Base-by-base conservation (phyloP, 106 monocot species). In the Posidonia australis region DNA sequence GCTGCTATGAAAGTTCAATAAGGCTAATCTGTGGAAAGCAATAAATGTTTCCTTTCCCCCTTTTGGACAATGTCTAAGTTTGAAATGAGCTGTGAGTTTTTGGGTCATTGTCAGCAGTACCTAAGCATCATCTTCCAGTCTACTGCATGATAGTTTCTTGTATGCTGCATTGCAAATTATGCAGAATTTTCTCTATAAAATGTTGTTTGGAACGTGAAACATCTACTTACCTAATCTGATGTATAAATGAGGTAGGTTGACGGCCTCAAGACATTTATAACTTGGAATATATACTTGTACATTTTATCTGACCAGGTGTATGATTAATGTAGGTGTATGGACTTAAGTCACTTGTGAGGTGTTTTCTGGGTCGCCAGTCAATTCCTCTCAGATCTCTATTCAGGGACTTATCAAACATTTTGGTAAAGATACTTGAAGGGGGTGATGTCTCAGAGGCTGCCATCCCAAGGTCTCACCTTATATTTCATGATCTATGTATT, bases 291-390 rank as follows among this genome's bases (percentile, higher is more conserved):
- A 0, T 23, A 57, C 10, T 11, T 54, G 26, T 27, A 16, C 26
- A 30, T 57, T 57, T 9, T 57, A 25, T 24, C 28, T 57, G 57
- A 57, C 25, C 12, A 49, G 13, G n/a, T 49, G 14, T 49, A n/a
- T 57, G 23, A 57, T 30, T 81, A 1, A 28, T 86, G 53, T 57
- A 92, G 91, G 77, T 79, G 27, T 92, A 75, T 80, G 87, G 81
- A 45, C 62, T 92, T n/a, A 92, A 92, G 70, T 42, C 83, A 66
- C 77, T 87, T 41, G 87, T 78, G 60, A 87, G 70, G 65, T 69
- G 80, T 70, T 84, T 79, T 70, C 61, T 84, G 64, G 79, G 81
- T 66, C 61, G 54, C 26, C 60, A 79, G 67, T 47, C 22, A 46
- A 53, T 46, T 54, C 66, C 61, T 67, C 21, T 12, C 13, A 62